Evolutionary conservation across 2,329 filamentous ascomycete species (phyloP).

Genomic region (Fusarium longipes): DNA sequence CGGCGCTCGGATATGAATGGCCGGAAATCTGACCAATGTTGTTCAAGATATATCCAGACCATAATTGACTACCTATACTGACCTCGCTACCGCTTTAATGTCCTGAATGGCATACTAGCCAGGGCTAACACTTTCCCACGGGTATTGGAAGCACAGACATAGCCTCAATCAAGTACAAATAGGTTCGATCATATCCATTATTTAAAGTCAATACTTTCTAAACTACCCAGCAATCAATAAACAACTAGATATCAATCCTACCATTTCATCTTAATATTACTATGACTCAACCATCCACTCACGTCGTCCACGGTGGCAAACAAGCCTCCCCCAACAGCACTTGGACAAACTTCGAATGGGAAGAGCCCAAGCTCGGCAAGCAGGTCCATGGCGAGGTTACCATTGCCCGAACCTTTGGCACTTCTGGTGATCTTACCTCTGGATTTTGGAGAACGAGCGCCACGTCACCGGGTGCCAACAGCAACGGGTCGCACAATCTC

Average conservation of each 20-base stretch:
- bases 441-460: slow-evolving; percentile 10
- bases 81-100: too few species aligned
- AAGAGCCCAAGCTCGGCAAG: slow-evolving; percentile 12
- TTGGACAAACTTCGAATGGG: slow-evolving; percentile 6
- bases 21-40: too few species aligned
- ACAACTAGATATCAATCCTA: rapidly evolving
- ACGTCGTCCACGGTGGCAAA: slow-evolving; percentile 9
- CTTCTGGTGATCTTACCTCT: neutral
- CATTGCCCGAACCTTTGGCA: slow-evolving; percentile 5
- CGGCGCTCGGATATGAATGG: too few species aligned
- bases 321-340: neutral
- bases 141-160: neutral
- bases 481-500: neutral
- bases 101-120: too few species aligned
- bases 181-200: rapidly evolving
- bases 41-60: too few species aligned
- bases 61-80: too few species aligned
- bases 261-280: neutral
- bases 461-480: neutral
- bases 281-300: slow-evolving; percentile 7
- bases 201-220: rapidly evolving
- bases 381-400: slow-evolving; percentile 6
- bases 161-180: neutral
- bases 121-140: too few species aligned
- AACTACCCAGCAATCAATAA: too few species aligned